Base-by-base conservation (phyloP, 1,284 basidiomycete species). In the Cutaneotrichosporon cutaneum region DNA sequence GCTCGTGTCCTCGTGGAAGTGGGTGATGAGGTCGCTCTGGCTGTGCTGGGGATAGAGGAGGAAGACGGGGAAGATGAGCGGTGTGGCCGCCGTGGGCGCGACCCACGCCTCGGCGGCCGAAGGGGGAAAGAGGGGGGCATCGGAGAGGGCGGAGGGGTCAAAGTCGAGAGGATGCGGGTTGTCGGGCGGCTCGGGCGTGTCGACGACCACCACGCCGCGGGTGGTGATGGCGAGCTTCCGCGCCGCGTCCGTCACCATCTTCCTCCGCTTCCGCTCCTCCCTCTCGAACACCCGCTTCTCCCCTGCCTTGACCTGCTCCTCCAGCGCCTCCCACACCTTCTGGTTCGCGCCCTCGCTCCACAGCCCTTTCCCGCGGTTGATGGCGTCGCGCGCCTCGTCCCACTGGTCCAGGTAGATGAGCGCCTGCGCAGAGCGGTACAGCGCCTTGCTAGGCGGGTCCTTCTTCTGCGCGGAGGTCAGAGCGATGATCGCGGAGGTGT, bases 21-120 rank as follows among this genome's bases (percentile, higher is more conserved):
- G 84, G 14, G 89, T 83, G 69, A 97, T 90, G 62, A 94, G 83
- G 80, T 99, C 94, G 54, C 92, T 90, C 26, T 87, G 91, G 32
- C 88, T 85, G 71, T 94, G 83, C 77, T 92, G 88, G 2, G 96
- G 96, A 77, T 98, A 97, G 63, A 97, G 83, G 77, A 98, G 88
- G 81, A 96, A 90, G 22, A 90, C 87, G 5, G 95, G 94, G 73
- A 96, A 82, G 62, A 95, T 81, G 56, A 98, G 80, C 0, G 89
- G 86, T 82, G 70, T 69, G 8, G 70, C 86, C 81, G 73, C 71
- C 3, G 42, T 48, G 0, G 78, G 74, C 0, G 54, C 84, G 71
- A 73, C 86, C 88, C 78, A 92, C 85, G 64, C 85, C 81, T 68
- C 69, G 14, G 74, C 63, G 32, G 39, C 79, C 18, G 83, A 81